Evolutionary conservation across 208 protist genomes (phyloP), one percentile per base, ranked within the genome.

Genomic region (Trypanosoma caninum): DNA sequence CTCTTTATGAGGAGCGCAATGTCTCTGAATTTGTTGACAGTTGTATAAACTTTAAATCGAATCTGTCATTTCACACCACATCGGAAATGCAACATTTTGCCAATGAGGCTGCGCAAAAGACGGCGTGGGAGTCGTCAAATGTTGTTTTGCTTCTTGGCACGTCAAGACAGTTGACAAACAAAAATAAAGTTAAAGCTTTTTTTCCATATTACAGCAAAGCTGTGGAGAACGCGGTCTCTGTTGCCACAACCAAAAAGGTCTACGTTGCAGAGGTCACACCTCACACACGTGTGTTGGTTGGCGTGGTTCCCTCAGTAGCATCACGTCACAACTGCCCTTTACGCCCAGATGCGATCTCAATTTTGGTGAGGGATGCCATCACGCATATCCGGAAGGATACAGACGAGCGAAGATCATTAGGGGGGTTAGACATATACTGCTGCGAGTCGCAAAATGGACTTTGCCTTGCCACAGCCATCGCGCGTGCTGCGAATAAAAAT

Each of bases 241-340:
- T 59, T 4, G 66, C 69, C 11, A 54, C 61, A 6, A 50, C 27
- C 37, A 67, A 51, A 2, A 40, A 56, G 13, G 52, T 33, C 18
- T 67, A 75, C 55, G 66, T 71, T 30, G 73, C 56, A 22, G 44
- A 40, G 13, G 50, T 74, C 20, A 68, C 47, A 10, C 52, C 56
- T 53, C 2, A 61, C 46, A 22, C 55, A 20, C 70, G 69, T 14
- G 44, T 93, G 31, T 48, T 87, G 25, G 42, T 87, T 33, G 82
- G 69, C 3, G 71, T 69, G 56, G 72, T 89, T 13, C 42, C 78
- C 2, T 54, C 59, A 1, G 45, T 35, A n/a, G 76, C 82, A 0
- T 91, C 87, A 11, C 78, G 87, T 35, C 84, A 94, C 76, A 94
- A 94, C 69, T 91, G 81, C 63, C 42, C 81, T 1, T 33, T 67